Evolutionary conservation across 768 basidiomycete species (phyloP).

Genomic region (Mycena galopus): DNA sequence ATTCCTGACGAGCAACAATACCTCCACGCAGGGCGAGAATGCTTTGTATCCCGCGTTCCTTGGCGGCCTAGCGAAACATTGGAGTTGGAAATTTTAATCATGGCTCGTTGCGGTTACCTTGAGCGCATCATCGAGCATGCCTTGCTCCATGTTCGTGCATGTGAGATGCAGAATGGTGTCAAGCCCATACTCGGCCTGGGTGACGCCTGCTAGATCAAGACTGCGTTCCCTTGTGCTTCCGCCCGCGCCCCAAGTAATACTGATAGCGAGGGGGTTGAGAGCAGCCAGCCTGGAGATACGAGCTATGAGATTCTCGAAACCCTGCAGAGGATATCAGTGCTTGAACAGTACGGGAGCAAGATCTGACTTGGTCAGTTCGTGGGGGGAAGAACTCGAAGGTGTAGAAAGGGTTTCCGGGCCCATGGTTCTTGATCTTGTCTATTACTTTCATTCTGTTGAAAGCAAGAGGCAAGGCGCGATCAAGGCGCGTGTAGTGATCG

Average conservation of each 20-base stretch:
- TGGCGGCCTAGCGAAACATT: constrained; percentile 69
- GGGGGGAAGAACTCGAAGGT: constrained; percentile 99
- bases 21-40: constrained; percentile 95
- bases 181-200: constrained; percentile 78
- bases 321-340: constrained; percentile 58
- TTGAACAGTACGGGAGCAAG: constrained; percentile 6
- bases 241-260: constrained; percentile 98
- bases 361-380: constrained; percentile 83
- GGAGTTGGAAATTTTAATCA: neutral
- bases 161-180: constrained; percentile 96
- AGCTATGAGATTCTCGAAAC: constrained; percentile 90
- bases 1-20: constrained; percentile 46
- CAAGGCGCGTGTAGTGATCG: constrained; percentile 11
- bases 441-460: constrained; percentile 72
- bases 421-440: constrained; percentile 69
- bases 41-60: constrained; percentile 86
- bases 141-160: constrained; percentile 95
- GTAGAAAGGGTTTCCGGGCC: constrained; percentile 76
- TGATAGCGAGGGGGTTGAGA: constrained; percentile 86
- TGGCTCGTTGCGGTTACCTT: constrained; percentile 62
- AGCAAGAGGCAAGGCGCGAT: constrained; percentile 14
- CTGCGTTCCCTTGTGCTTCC: constrained; percentile 91
- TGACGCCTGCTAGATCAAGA: constrained; percentile 86
- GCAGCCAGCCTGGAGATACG: constrained; percentile 87
- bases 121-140: constrained; percentile 88